These are phyloP conservation scores for Diaporthe australafricana DNA, from an alignment of 2,329 filamentous ascomycete genomes.

Conservation along the genomic window DNA sequence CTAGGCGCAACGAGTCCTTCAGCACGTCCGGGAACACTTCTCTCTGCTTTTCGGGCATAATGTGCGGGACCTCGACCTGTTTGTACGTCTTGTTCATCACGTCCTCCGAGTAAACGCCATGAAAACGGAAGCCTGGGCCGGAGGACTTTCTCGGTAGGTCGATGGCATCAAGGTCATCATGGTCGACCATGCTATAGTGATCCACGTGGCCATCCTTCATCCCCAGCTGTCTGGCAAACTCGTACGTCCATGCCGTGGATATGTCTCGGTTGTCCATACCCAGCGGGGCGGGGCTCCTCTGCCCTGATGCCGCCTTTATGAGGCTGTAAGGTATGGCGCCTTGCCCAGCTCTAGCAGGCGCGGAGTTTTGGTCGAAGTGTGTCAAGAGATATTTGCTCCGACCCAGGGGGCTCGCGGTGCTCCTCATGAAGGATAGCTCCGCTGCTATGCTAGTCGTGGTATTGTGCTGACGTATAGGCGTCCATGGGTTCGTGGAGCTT, in stretches of 20 bases:
- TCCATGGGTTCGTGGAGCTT: conserved; percentile 30
- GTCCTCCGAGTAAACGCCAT: neutral
- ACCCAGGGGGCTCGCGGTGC: neutral
- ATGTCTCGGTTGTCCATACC: conserved; percentile 36
- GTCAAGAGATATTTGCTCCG: conserved; percentile 24
- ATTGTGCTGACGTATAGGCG: conserved; percentile 20
- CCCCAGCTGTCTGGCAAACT: conserved; percentile 33
- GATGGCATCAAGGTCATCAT: neutral
- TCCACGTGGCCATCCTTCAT: conserved; percentile 29
- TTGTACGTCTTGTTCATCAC: neutral
- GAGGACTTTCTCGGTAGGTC: neutral
- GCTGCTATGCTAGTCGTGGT: conserved; percentile 32
- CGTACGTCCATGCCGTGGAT: conserved; percentile 30
- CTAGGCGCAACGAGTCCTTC: neutral
- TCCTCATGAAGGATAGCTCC: conserved; percentile 22
- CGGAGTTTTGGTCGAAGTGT: neutral
- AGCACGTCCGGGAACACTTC: neutral
- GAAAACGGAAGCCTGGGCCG: conserved; percentile 9
- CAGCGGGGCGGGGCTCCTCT: conserved; percentile 11
- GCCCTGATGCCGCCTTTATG: neutral
- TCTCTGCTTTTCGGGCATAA: neutral
- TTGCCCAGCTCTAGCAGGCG: neutral
- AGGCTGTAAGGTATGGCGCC: conserved; percentile 29
- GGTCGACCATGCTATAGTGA: conserved; percentile 19
- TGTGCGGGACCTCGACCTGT: conserved; percentile 27